These are phyloP conservation scores for Aspergillus nidulans DNA, from an alignment of 495 filamentous ascomycete genomes.

Conservation along the genomic window DNA sequence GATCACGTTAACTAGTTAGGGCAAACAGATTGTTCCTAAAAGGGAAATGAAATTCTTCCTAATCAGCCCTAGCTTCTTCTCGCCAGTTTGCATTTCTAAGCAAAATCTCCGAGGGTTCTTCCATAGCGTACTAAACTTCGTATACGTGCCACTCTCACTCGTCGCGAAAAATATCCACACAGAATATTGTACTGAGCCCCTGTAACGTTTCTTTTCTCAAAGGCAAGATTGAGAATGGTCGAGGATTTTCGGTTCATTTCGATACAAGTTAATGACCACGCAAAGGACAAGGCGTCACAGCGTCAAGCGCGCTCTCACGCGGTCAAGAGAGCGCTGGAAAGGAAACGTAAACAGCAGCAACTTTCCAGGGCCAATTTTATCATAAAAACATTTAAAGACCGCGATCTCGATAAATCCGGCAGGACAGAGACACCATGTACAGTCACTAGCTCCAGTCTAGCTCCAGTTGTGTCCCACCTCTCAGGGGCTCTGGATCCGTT, in stretches of 20 bases:
- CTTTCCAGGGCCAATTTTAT: conserved; percentile 26
- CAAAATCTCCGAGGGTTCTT: neutral
- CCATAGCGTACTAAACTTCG: neutral
- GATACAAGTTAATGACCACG: conserved; percentile 9
- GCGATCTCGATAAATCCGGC: neutral
- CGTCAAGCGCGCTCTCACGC: conserved; percentile 33
- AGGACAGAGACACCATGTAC: neutral
- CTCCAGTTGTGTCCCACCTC: neutral
- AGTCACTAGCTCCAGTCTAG: too few species aligned
- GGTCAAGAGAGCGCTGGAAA: conserved; percentile 26
- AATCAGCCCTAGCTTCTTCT: neutral
- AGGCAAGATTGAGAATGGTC: too few species aligned
- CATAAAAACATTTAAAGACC: conserved; percentile 5
- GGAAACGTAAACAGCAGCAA: conserved; percentile 30
- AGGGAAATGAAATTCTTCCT: conserved; percentile 4
- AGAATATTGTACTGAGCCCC: too few species aligned
- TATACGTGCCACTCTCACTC: neutral
- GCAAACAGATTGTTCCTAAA: conserved; percentile 1
- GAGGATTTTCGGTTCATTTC: conserved; percentile 27
- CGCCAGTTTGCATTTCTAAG: neutral
- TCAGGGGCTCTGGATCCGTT: conserved; percentile 21
- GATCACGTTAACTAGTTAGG: too few species aligned
- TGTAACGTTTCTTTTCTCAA: too few species aligned
- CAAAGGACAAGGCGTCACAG: conserved; percentile 17
- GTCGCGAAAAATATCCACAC: too few species aligned